Evolutionary conservation across 768 basidiomycete species (phyloP).

Genomic region (Macrolepiota albuminosa): DNA sequence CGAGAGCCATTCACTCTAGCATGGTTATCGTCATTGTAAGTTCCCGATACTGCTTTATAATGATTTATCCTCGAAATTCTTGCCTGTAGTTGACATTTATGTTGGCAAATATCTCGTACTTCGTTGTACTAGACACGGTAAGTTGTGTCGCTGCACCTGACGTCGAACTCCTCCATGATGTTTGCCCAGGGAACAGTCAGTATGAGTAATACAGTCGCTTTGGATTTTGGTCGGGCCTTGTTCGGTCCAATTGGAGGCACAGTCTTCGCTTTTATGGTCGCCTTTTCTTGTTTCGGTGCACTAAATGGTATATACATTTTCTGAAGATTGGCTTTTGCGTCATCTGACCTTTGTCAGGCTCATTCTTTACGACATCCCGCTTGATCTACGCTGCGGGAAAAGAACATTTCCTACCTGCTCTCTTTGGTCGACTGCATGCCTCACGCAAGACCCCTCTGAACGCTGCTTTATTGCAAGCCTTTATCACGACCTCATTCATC

Average conservation of each 20-base stretch:
- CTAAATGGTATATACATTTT: constrained; percentile 61
- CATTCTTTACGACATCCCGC: constrained; percentile 73
- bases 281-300: constrained; percentile 93
- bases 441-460: constrained; percentile 83
- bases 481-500: constrained; percentile 73
- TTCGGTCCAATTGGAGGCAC: constrained; percentile 86
- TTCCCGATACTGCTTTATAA: constrained; percentile 7
- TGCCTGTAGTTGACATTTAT: constrained; percentile 62
- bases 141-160: neutral
- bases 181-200: constrained; percentile 50
- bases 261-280: constrained; percentile 87
- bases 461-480: constrained; percentile 76
- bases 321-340: neutral
- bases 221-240: constrained; percentile 87
- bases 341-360: constrained; percentile 34
- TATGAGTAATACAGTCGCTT: constrained; percentile 80
- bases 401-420: constrained; percentile 79
- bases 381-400: constrained; percentile 86
- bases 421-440: constrained; percentile 76
- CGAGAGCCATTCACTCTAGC: constrained; percentile 84
- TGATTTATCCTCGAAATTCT: neutral
- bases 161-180: neutral
- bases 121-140: constrained; percentile 87
- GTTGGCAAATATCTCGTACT: constrained; percentile 84
- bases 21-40: constrained; percentile 78